Evolutionary conservation across 2,329 filamentous ascomycete species (phyloP), one percentile per base, ranked within the genome.

Genomic region (Colletotrichum destructivum): DNA sequence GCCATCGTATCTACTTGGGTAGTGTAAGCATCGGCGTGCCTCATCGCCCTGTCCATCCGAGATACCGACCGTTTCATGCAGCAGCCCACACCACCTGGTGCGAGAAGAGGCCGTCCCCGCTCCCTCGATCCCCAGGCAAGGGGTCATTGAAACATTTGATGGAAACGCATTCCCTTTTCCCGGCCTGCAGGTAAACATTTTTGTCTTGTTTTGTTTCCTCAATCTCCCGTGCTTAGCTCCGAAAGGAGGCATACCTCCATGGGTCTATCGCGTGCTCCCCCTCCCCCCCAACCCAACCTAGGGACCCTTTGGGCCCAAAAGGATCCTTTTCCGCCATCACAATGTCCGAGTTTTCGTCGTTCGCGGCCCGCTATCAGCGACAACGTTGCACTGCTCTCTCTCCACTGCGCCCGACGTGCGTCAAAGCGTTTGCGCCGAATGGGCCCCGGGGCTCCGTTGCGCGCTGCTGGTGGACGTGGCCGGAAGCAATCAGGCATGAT

Each of bases 101-200:
- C 35, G 47, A 57, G 46, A 69, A 57, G 46, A 60, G 21, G 47
- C 55, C 46, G 54, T 69, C 69, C 59, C 69, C 65, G 64, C 69
- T 71, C 52, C 65, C 59, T 21, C 59, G 65, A 54, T 55, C 60
- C 60, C 9, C 31, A 69, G 40, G 44, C 69, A 61, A 59, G 64
- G 57, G 44, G 35, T 6, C 47, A 31, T 69, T 71, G 69, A 71
- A 71, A 71, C 69, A 63, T 69, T 71, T 69, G 44, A 71, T 71
- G 69, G 65, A 69, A 71, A 71, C 59, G 26, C n/a, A 35, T 60
- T 60, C 40, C 57, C 26, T 59, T 11, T 38, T 54, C 42, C 38
- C 59, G 59, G 49, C 47, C 38, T 69, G 54, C 64, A 69, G 52
- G 62, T 66, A 63, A 68, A 56, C 40, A 46, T 31, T 38, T 44